phyloP scores from a whole-genome alignment of 2,329 filamentous ascomycete genomes.

The Pseudocercospora musae region DNA sequence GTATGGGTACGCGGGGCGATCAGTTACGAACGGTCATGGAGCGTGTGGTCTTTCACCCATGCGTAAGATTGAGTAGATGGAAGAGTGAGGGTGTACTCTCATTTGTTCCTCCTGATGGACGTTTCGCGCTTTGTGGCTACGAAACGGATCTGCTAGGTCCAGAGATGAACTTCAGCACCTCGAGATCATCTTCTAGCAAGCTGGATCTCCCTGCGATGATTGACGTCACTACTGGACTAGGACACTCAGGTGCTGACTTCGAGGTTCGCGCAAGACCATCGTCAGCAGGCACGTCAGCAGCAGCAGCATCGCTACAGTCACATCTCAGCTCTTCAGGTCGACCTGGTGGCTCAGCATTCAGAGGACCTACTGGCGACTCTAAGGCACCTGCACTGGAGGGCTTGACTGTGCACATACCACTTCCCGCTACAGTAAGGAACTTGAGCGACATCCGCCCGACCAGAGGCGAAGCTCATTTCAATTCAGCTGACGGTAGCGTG shows the following conservation, averaged over 20 bases:
- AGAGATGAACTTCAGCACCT: slow-evolving; percentile 40
- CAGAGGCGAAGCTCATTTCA: slow-evolving; percentile 80
- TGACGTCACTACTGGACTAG: slow-evolving; percentile 78
- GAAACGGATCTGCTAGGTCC: slow-evolving; percentile 86
- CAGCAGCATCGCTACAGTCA: slow-evolving; percentile 31
- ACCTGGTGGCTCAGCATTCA: slow-evolving; percentile 24
- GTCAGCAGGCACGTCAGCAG: slow-evolving; percentile 22
- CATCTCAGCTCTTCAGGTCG: slow-evolving; percentile 21
- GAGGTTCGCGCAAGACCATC: slow-evolving; percentile 70
- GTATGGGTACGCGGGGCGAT: slow-evolving; percentile 55
- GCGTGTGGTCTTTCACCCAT: slow-evolving; percentile 92
- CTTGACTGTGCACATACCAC: slow-evolving; percentile 71
- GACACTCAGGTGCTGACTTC: slow-evolving; percentile 74
- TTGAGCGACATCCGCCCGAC: slow-evolving; percentile 77
- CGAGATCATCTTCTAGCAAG: slow-evolving; percentile 26
- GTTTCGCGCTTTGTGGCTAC: slow-evolving; percentile 90
- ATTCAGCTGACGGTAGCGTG: slow-evolving; percentile 65
- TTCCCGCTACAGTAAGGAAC: slow-evolving; percentile 76
- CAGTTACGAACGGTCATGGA: slow-evolving; percentile 60
- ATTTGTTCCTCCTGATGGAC: slow-evolving; percentile 91
- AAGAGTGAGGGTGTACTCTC: slow-evolving; percentile 85
- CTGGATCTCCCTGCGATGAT: slow-evolving; percentile 79
- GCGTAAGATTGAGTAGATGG: slow-evolving; percentile 87
- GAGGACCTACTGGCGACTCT: slow-evolving; percentile 23
- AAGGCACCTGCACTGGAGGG: slow-evolving; percentile 61